Evolutionary conservation across 2,329 filamentous ascomycete genomes (phyloP).

Genomic region (Iodosphaeria phyllophila): DNA sequence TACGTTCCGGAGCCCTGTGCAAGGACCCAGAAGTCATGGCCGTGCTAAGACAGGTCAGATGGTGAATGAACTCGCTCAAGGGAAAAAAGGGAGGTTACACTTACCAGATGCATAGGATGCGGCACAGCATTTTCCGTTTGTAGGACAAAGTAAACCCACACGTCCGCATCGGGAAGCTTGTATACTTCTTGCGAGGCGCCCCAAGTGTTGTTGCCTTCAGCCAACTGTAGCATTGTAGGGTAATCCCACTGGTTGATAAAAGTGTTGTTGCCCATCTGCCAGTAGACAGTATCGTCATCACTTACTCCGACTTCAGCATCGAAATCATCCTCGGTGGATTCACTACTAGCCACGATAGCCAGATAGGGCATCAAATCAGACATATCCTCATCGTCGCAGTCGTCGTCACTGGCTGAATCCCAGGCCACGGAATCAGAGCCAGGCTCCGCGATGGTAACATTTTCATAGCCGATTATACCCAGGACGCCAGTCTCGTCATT

Average conservation of each 20-base stretch:
- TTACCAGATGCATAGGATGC: conserved; percentile 4
- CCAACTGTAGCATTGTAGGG: conserved; percentile 22
- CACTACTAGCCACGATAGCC: conserved; percentile 11
- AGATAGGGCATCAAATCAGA: conserved; percentile 17
- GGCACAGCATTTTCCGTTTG: conserved; percentile 8
- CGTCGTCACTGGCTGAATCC: conserved; percentile 4
- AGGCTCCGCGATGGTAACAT: conserved; percentile 8
- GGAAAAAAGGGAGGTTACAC: too few relatives aligned
- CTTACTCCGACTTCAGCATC: conserved; percentile 1
- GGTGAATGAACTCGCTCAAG: too few relatives aligned
- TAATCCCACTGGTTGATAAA: conserved; percentile 26
- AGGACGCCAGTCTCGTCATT: conserved; percentile 4
- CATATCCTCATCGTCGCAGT: conserved; percentile 18
- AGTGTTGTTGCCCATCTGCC: conserved; percentile 28
- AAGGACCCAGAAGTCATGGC: conserved; percentile 23
- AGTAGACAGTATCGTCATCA: conserved; percentile 19
- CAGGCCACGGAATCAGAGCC: conserved; percentile 4
- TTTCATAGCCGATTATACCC: conserved; percentile 18
- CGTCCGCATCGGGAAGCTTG: conserved; percentile 9
- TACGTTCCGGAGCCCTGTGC: conserved; percentile 13
- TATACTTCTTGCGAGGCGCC: conserved; percentile 12
- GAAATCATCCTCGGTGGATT: conserved; percentile 9
- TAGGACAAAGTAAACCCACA: conserved; percentile 18
- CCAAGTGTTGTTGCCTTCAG: conserved; percentile 9
- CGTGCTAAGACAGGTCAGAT: conserved; percentile 15